A percentile compares a stretch with the other conserved stretches of the same genome.
These are phyloP conservation scores for Ogataea thermomethanolica DNA, from an alignment of 805 yeast genomes.

Conservation along the genomic window DNA sequence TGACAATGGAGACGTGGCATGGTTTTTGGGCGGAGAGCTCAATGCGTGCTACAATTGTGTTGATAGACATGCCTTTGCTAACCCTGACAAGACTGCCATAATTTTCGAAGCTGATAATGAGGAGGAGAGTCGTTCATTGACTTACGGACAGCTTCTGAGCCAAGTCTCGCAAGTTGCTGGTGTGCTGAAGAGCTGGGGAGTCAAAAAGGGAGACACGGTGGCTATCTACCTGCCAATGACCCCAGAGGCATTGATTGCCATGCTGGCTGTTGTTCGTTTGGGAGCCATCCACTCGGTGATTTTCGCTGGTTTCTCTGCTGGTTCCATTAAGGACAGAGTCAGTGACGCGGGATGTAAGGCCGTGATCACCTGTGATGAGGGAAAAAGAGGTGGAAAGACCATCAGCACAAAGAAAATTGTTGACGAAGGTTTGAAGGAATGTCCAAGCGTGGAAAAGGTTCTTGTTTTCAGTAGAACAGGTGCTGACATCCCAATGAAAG, in stretches of 20 bases:
- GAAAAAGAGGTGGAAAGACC: constrained; percentile 92
- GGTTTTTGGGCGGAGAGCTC: constrained; percentile 92
- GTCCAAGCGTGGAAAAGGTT: constrained; percentile 77
- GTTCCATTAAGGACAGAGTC: constrained; percentile 88
- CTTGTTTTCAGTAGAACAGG: constrained; percentile 90
- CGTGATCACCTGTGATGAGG: constrained; percentile 92
- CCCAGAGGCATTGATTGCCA: constrained; percentile 92
- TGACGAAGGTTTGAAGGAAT: constrained; percentile 81
- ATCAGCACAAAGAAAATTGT: constrained; percentile 91
- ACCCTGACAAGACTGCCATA: constrained; percentile 80
- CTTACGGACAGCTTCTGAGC: constrained; percentile 82
- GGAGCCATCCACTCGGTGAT: constrained; percentile 97
- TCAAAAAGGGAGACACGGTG: constrained; percentile 90
- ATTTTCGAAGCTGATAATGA: constrained; percentile 95
- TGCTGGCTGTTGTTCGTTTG: constrained; percentile 86
- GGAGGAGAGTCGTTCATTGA: constrained; percentile 63
- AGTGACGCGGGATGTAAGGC: constrained; percentile 81
- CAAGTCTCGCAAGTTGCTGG: constrained; percentile 87
- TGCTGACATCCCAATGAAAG: constrained; percentile 64
- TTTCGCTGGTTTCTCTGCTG: constrained; percentile 95
- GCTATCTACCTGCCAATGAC: constrained; percentile 98
- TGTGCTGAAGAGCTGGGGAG: constrained; percentile 79
- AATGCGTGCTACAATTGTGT: constrained; percentile 93
- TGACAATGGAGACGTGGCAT: constrained; percentile 76
- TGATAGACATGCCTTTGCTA: constrained; percentile 88